A percentile compares a stretch with the other conserved stretches of the same genome.
Conservation (phyloP, 2,329 filamentous ascomycete genomes). For the Cladophialophora immunda region DNA sequence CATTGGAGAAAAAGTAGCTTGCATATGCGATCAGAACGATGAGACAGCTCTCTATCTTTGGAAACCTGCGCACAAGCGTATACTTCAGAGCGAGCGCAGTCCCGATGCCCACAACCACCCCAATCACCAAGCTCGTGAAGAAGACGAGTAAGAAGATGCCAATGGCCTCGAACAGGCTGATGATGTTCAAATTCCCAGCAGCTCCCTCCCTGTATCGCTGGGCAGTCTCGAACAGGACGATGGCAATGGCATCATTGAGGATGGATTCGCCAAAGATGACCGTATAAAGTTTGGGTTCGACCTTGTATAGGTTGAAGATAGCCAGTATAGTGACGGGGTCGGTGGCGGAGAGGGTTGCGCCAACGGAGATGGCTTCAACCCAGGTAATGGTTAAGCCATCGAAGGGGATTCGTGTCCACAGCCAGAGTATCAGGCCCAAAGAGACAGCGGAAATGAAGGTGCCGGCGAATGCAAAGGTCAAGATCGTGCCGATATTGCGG, state of each 20-base stretch:
- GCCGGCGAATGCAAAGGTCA: slow-evolving; percentile 96
- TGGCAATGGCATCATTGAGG: slow-evolving; percentile 96
- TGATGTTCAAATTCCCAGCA: slow-evolving; percentile 74
- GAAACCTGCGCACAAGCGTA: slow-evolving; percentile 88
- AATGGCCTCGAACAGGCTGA: slow-evolving; percentile 88
- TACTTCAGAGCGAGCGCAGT: slow-evolving; percentile 93
- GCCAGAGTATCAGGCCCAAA: slow-evolving; percentile 83
- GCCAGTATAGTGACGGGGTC: slow-evolving; percentile 97
- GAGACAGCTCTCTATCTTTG: slow-evolving; percentile 96
- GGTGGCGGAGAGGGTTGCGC: slow-evolving; percentile 93
- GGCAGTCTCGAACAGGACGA: slow-evolving; percentile 97
- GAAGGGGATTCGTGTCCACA: slow-evolving; percentile 87
- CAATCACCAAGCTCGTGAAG: slow-evolving; percentile 91
- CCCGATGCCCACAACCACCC: slow-evolving; percentile 82
- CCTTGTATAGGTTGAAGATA: slow-evolving; percentile 99
- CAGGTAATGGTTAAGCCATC: slow-evolving; percentile 87
- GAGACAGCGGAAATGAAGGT: slow-evolving; percentile 98
- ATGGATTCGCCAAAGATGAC: slow-evolving; percentile 99
- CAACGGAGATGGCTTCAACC: slow-evolving; percentile 95
- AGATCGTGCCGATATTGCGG: slow-evolving; percentile 93
- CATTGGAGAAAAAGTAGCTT: slow-evolving; percentile 97
- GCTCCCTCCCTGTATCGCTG: slow-evolving; percentile 86
- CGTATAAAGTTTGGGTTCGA: slow-evolving; percentile 97
- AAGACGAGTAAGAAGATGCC: slow-evolving; percentile 96
- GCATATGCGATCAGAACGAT: slow-evolving; percentile 94